Evolutionary conservation across 176 grass and related monocot genomes (phyloP).

Genomic region (Tillandsia leiboldiana): DNA sequence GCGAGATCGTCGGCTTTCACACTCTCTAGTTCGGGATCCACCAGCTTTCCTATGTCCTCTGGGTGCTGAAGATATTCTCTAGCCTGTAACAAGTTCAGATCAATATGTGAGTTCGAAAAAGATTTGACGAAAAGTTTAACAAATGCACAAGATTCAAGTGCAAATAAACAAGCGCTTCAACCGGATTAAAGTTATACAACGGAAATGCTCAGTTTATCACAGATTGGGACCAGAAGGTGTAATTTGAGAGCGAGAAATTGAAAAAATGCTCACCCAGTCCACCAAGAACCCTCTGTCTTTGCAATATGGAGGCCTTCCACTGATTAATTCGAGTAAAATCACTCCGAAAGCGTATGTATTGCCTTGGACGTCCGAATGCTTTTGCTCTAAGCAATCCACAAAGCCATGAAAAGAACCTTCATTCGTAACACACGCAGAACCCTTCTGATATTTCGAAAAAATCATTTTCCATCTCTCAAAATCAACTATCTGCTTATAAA

Average conservation of each 20-base stretch:
- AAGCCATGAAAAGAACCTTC: slow-evolving; percentile 39
- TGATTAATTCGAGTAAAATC: slow-evolving; percentile 88
- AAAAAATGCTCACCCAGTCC: slow-evolving; percentile 54
- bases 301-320: slow-evolving; percentile 80
- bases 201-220: neutral
- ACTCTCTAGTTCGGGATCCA: slow-evolving; percentile 48
- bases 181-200: neutral
- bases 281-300: slow-evolving; percentile 78
- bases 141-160: too few species aligned
- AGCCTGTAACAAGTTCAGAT: slow-evolving; percentile 27
- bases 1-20: slow-evolving; percentile 47
- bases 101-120: neutral
- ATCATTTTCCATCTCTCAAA: slow-evolving; percentile 91
- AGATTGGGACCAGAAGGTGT: neutral
- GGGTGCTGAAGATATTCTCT: slow-evolving; percentile 54
- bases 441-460: slow-evolving; percentile 49
- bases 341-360: slow-evolving; percentile 79
- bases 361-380: slow-evolving; percentile 49
- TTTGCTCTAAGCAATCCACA: slow-evolving; percentile 35
- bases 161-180: too few species aligned
- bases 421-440: slow-evolving; percentile 20
- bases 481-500: slow-evolving; percentile 68
- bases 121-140: neutral
- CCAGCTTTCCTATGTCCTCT: slow-evolving; percentile 68
- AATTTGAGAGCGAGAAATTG: neutral